These are phyloP conservation scores for Fusarium sp. DNA, from an alignment of 2,329 filamentous ascomycete species.

Conservation along the genomic window DNA sequence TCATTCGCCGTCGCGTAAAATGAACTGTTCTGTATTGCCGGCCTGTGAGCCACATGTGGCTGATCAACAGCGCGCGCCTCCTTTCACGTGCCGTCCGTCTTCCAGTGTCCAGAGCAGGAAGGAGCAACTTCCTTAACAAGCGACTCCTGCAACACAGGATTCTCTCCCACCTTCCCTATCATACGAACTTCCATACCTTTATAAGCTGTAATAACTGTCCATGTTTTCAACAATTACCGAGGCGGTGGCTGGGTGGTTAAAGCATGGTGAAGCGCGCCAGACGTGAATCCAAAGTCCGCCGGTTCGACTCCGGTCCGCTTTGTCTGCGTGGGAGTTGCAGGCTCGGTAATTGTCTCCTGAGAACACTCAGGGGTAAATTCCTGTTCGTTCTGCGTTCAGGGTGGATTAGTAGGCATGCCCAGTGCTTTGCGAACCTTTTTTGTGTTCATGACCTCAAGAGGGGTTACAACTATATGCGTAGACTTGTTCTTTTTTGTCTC, in stretches of 20 bases:
- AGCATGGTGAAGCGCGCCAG: not conserved
- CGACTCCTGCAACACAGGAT: not conserved
- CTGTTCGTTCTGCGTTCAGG: conserved; percentile 12
- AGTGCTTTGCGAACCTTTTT: conserved; percentile 29
- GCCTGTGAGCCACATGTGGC: not conserved
- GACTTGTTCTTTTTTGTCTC: fast-evolving
- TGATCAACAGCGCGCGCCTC: not conserved
- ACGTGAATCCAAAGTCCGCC: not conserved
- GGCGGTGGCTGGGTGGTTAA: conserved; percentile 20
- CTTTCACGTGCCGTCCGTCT: fast-evolving
- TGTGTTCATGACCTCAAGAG: not conserved
- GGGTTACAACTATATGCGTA: fast-evolving
- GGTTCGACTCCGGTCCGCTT: conserved; percentile 7
- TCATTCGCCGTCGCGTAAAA: fast-evolving
- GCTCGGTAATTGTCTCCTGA: not conserved
- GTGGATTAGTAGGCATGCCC: conserved; percentile 26
- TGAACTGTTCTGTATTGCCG: fast-evolving
- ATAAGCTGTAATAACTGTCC: not conserved
- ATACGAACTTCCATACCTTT: not conserved
- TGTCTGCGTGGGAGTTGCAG: conserved; percentile 8
- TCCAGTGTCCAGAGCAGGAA: not conserved
- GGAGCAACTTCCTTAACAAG: not conserved
- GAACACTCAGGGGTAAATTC: conserved; percentile 4
- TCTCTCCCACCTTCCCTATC: not conserved
- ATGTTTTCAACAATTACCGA: not conserved